Evolutionary conservation across 2,329 filamentous ascomycete genomes (phyloP), one percentile per base, ranked within the genome.

Genomic region (Aspergillus latus): DNA sequence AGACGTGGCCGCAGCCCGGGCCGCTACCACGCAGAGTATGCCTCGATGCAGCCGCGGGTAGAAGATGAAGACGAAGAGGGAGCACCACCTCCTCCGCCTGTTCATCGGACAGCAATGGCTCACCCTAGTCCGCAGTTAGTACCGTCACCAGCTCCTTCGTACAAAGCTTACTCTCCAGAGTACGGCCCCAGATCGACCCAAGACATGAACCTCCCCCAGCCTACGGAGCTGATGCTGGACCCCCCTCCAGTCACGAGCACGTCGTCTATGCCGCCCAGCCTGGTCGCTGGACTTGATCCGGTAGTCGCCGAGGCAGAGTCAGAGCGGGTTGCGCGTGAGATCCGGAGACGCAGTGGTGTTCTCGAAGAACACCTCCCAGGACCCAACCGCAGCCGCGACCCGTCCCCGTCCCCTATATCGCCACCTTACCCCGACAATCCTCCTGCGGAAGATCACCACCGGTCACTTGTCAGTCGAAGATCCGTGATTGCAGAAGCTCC

Each of bases 1-100:
- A 55, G 55, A 8, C 54, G 58, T 39, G 51, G 59, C 6, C 59
- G 55, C 15, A 66, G 64, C 26, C 62, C 64, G 8, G 59, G 67
- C 59, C 44, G 65, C 40, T 74, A 73, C 52, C 71, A 72, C 52
- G 62, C 66, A 13, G 67, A 74, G 54, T 74, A 77, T 59, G 72
- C 72, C 9, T 71, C 74, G 5, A 78, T 79, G 77, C 77, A 79
- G 56, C 75, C 77, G 7, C 75, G 75, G 0, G 77, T 79, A 46
- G 77, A 79, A 59, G 77, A 79, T 64, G 77, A 74, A 58, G 68
- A 73, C 8, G 72, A 75, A 8, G 72, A 74, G 39, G 68, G 62
- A 4, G 65, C 64, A n/a, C 70, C 71, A 15, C 72, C 72, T 36
- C 71, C 72, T 9, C 72, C 72, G 1, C 72, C 72, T 1, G 65